Evolutionary conservation across 176 grass and related monocot genomes (phyloP).

Genomic region (Saccharum spontaneum): DNA sequence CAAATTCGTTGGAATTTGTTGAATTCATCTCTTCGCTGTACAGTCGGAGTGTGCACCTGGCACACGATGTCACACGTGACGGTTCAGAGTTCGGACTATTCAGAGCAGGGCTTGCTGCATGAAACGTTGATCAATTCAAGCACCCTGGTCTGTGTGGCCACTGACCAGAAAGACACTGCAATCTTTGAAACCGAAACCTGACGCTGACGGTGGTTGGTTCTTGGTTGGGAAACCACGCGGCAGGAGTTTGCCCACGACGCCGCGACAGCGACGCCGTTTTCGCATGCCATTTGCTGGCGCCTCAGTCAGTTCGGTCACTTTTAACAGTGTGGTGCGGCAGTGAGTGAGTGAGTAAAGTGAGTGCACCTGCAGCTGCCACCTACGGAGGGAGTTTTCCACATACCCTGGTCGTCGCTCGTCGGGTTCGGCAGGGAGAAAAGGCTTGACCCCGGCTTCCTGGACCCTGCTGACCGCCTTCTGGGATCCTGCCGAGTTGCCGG

Average conservation of each 20-base stretch:
- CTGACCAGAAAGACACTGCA: not conserved
- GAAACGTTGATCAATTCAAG: not conserved
- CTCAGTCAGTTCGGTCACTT: not conserved
- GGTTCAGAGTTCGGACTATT: not conserved
- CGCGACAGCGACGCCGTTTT: not conserved
- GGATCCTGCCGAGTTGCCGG: slow-evolving; percentile 29
- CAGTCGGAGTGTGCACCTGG: not conserved
- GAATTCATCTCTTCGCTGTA: not conserved
- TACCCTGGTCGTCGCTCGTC: not conserved
- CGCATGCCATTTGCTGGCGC: not conserved
- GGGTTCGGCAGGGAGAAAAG: slow-evolving; percentile 6
- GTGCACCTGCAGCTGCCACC: not conserved
- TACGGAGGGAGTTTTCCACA: not conserved
- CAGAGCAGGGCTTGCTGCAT: not conserved
- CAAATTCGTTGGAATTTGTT: not conserved
- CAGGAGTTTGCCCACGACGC: slow-evolving; percentile 1
- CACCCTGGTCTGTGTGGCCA: not conserved
- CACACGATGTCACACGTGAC: not conserved
- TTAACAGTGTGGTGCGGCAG: not conserved
- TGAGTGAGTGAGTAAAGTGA: not conserved
- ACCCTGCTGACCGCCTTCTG: slow-evolving; percentile 38
- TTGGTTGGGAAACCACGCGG: slow-evolving; percentile 8
- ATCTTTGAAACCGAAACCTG: not conserved
- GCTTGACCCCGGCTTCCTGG: slow-evolving; percentile 27
- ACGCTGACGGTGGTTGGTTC: not conserved